Percentiles rank a stretch among this genome's conserved stretches.
phyloP scores from a whole-genome alignment of 805 yeast genomes.

The Yarrowia bubula region DNA sequence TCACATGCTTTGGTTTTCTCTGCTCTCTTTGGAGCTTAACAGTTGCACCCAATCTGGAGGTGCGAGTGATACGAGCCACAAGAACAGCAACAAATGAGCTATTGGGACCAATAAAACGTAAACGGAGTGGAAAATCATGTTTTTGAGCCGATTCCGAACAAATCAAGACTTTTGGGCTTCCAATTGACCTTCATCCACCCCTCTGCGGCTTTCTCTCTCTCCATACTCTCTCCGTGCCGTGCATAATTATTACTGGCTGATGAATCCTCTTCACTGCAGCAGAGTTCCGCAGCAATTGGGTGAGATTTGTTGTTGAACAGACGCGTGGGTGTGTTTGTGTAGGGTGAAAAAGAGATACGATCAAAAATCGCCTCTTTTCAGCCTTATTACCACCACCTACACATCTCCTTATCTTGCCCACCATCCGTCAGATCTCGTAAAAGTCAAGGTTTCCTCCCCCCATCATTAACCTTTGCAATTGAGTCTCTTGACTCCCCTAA shows the following conservation, averaged over 20 bases:
- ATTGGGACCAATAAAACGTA: no score
- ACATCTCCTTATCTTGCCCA: neutral
- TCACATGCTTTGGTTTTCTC: neutral
- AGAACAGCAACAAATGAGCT: no score
- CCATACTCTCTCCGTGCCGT: neutral
- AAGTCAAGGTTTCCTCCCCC: neutral
- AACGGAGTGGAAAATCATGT: no score
- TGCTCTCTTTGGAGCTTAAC: neutral
- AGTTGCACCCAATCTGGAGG: neutral
- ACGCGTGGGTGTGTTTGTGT: no score
- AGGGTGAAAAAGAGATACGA: no score
- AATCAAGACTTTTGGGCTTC: no score
- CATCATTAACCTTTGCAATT: neutral
- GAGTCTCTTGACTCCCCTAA: slow-evolving; percentile 19
- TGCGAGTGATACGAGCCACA: neutral
- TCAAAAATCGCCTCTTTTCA: no score
- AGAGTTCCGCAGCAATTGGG: slow-evolving; percentile 6
- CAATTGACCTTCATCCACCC: neutral
- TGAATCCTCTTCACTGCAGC: neutral
- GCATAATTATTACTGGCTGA: neutral
- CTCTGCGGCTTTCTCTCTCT: neutral
- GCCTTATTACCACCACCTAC: no score
- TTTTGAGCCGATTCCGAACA: no score
- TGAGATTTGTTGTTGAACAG: neutral
- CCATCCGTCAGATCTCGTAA: neutral